Evolutionary conservation across 140 eudicot species (phyloP).

Genomic region (Stevia rebaudiana): DNA sequence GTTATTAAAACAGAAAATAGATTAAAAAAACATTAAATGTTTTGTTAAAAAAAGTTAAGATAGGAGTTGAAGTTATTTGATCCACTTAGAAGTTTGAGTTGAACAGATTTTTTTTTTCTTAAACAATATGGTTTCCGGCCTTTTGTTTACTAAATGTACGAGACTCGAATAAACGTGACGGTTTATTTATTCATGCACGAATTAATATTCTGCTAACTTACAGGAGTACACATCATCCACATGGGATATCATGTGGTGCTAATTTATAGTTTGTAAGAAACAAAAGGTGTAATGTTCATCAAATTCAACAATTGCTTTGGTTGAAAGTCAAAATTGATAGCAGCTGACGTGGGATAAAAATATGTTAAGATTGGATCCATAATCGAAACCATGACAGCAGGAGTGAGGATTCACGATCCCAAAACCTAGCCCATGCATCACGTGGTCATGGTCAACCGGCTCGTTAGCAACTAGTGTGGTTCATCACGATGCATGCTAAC

Average conservation of each 20-base stretch:
- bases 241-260: not conserved
- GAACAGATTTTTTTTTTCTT: too few relatives aligned
- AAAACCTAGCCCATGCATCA: not conserved
- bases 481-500: too few relatives aligned
- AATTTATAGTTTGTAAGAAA: not conserved
- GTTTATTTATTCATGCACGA: not conserved
- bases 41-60: too few relatives aligned
- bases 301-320: conserved; percentile 14
- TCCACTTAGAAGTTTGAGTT: too few relatives aligned
- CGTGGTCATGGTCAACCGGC: not conserved
- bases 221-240: too few relatives aligned
- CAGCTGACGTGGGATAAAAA: not conserved
- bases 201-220: not conserved
- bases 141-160: too few relatives aligned
- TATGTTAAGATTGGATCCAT: conserved; percentile 14
- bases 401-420: not conserved
- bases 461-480: not conserved
- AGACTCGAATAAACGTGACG: too few relatives aligned
- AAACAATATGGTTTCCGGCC: too few relatives aligned
- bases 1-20: too few relatives aligned
- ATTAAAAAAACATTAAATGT: too few relatives aligned
- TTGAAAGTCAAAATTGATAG: conserved; percentile 11
- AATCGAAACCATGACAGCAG: conserved; percentile 10
- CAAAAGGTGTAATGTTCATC: not conserved
- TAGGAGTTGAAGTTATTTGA: too few relatives aligned